A percentile compares a stretch with the other conserved stretches of the same genome.
Conservation (phyloP, 2,329 filamentous ascomycete species). For the Aschersonia sp. region DNA sequence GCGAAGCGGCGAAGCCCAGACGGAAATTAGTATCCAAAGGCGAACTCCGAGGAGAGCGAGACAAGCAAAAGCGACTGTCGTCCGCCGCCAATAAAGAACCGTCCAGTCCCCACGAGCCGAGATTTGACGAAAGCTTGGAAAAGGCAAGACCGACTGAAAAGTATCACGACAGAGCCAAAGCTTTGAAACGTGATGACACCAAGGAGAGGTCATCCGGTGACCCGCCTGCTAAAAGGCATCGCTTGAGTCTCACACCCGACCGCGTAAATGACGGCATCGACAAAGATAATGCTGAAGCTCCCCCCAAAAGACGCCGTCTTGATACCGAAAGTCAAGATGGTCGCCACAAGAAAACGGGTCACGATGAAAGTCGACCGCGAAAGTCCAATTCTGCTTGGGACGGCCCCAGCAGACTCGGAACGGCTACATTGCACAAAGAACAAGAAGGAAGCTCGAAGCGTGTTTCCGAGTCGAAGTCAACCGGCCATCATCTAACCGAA, state of each 20-base stretch:
- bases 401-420: slow-evolving; percentile 15
- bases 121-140: slow-evolving; percentile 32
- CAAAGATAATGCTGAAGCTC: slow-evolving; percentile 35
- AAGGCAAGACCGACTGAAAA: slow-evolving; percentile 36
- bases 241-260: slow-evolving; percentile 45
- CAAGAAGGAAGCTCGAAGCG: slow-evolving; percentile 24
- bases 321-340: slow-evolving; percentile 38
- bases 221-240: slow-evolving; percentile 39
- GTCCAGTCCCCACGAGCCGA: slow-evolving; percentile 35
- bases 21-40: slow-evolving; percentile 50
- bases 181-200: slow-evolving; percentile 46
- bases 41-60: slow-evolving; percentile 44
- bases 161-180: slow-evolving; percentile 44
- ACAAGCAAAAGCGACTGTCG: slow-evolving; percentile 35
- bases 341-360: slow-evolving; percentile 25
- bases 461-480: slow-evolving; percentile 22
- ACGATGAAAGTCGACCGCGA: slow-evolving; percentile 29
- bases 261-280: slow-evolving; percentile 29
- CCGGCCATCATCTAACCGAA: slow-evolving; percentile 20
- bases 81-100: slow-evolving; percentile 30
- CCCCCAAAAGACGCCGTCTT: slow-evolving; percentile 41
- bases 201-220: slow-evolving; percentile 39
- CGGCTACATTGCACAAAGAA: slow-evolving; percentile 20
- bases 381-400: slow-evolving; percentile 29
- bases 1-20: slow-evolving; percentile 42